Evolutionary conservation across 2,329 filamentous ascomycete genomes (phyloP).

Genomic region (Blastomyces parvus): DNA sequence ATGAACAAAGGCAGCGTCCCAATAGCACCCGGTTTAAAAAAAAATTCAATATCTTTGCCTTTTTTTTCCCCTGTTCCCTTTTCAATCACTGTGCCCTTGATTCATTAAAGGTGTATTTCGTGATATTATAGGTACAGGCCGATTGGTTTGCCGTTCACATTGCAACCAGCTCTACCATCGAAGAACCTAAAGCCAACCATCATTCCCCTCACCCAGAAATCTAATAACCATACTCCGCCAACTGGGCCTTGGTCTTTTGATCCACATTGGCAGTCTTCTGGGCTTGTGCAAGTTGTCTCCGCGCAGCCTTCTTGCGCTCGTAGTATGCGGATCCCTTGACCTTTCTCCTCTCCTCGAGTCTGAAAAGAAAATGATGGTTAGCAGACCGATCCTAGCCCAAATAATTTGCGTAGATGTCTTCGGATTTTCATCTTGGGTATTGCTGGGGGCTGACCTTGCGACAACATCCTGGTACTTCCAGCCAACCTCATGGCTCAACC

Average conservation of each 20-base stretch:
- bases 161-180: conserved; percentile 29
- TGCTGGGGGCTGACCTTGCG: conserved; percentile 62
- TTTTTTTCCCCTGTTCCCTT: conserved; percentile 13
- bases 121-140: conserved; percentile 22
- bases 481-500: conserved; percentile 97
- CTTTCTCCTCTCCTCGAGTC: conserved; percentile 99
- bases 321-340: conserved; percentile 99
- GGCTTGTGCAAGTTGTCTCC: conserved; percentile 81
- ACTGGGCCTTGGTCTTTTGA: conserved; percentile 76
- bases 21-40: conserved; percentile 29
- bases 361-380: conserved; percentile 33
- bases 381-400: not conserved
- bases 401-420: conserved; percentile 1
- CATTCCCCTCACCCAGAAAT: conserved; percentile 26
- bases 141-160: conserved; percentile 33
- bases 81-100: conserved; percentile 15
- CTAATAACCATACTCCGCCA: conserved; percentile 89
- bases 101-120: conserved; percentile 16
- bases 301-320: conserved; percentile 97
- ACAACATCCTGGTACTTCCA: conserved; percentile 99
- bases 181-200: conserved; percentile 32
- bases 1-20: conserved; percentile 34
- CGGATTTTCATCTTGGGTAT: not conserved
- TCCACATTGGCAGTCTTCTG: conserved; percentile 86
- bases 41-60: conserved; percentile 11